Base-by-base conservation (phyloP, 495 filamentous ascomycete species). In the Diplogelasinospora grovesii region DNA sequence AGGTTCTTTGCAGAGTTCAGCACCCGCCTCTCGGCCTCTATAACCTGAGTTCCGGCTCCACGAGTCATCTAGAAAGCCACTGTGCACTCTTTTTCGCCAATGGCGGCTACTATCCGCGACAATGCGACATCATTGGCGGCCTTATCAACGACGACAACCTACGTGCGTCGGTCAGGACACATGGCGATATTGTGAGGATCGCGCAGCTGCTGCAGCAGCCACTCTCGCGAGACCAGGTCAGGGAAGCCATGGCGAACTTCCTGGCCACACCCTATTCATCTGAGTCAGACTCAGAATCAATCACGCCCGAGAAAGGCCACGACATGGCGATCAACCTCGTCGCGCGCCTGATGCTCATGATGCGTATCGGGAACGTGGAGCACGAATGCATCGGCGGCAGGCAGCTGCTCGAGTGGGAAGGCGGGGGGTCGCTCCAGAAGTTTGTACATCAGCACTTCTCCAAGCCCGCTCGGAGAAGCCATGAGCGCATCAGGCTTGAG, bases 341-440 rank as follows among this genome's bases (percentile, higher is more conserved):
- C 9, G 36, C 13, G 23, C 36, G 36, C 3, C 14, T 39, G 7
- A 6, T 39, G n/a, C 4, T 39, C 23, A 39, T 39, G 36, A 28
- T 39, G 14, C 10, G 22, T 10, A 15, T 39, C 8, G 36, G 36
- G 5, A 25, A 37, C 16, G 23, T 39, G 0, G 15, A 4, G n/a
- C 23, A 27, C 22, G 21, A 31, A 15, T 31, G 23, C 36, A 27
- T 39, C 14, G 15, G 8, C 32, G 8, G n/a, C n/a, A 11, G 13
- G 4, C 27, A 14, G 1, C n/a, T 16, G 3, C 21, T 39, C 6
- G n/a, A 28, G 15, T 39, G 36, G 36, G 13, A 8, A 3, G 15
- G 13, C 3, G 22, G 36, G 3, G 26, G 21, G 2, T 6, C 26
- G 5, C 5, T 6, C 8, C 9, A 37, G 22, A n/a, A n/a, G n/a